These are phyloP conservation scores for Linnemannia hyalina DNA, from an alignment of 192 early-diverging fungal genomes.

Conservation along the genomic window DNA sequence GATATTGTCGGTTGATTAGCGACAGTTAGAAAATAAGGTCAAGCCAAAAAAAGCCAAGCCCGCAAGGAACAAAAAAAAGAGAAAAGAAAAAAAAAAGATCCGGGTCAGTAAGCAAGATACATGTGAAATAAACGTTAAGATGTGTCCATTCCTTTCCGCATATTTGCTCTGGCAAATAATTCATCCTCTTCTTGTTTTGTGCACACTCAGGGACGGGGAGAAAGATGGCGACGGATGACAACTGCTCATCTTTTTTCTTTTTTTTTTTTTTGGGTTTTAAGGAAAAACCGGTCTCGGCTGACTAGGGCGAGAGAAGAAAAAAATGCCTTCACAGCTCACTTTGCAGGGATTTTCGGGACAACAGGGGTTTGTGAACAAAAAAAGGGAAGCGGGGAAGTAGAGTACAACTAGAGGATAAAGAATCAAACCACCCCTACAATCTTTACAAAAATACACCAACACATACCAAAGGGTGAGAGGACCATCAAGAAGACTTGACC, in stretches of 20 bases:
- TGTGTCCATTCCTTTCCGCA: background rate
- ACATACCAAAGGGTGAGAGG: slow-evolving; percentile 59
- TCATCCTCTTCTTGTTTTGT: slow-evolving; percentile 19
- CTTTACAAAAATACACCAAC: background rate
- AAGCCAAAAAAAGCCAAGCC: background rate
- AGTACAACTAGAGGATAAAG: background rate
- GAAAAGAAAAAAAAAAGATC: background rate
- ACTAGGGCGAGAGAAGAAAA: background rate
- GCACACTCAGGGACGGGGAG: background rate
- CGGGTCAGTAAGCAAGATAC: slow-evolving; percentile 2
- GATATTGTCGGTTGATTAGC: background rate
- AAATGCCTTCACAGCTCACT: background rate
- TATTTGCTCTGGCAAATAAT: slow-evolving; percentile 37
- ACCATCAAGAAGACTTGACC: slow-evolving; percentile 59
- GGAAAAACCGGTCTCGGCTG: background rate
- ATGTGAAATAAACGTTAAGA: background rate
- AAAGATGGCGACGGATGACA: background rate
- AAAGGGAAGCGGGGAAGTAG: background rate
- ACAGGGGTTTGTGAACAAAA: background rate
- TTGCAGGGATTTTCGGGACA: slow-evolving; percentile 1
- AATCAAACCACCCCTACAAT: background rate
- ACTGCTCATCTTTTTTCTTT: background rate
- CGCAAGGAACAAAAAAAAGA: background rate
- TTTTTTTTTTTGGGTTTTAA: background rate
- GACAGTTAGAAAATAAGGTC: background rate